Evolutionary conservation across 345 rosid genomes (phyloP), one percentile per base, ranked within the genome.

Genomic region (Reutealis trisperma): DNA sequence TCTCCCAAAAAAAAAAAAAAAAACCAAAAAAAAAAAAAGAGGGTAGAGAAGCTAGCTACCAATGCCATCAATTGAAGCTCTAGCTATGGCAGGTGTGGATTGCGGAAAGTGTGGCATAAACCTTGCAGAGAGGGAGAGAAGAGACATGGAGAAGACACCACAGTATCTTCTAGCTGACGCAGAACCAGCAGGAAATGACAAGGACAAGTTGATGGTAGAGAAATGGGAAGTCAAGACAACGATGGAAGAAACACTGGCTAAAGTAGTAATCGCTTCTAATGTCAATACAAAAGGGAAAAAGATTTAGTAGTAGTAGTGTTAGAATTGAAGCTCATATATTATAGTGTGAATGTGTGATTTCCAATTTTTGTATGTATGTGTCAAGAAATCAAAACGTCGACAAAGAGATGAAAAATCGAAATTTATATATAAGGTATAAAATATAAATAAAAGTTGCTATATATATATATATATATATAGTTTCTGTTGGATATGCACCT

Each of bases 51-150:
- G 55, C n/a, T 10, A 8, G 3, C 15, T 7, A 12, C 16, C 52
- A 3, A 77, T 77, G 80, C 70, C 80, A n/a, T 77, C 80, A 1
- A 70, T 77, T 22, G 80, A 77, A 70, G 80, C 80, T 61, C 75
- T 77, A 30, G 80, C 80, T 47, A 77, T 77, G 80, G 80, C 80
- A 21, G 80, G 80, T 25, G 80, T 69, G 62, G 79, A 77, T 47
- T 77, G 62, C 5, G 68, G 45, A 41, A 41, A 60, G 22, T 61
- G 63, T 19, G 65, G 72, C 64, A 64, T 78, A 22, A n/a, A 21
- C 32, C 47, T 78, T 6, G 71, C 14, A 2, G 81, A 78, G 57
- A 63, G 57, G 75, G 76, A 78, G 62, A 65, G n/a, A 10, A 12
- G 76, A 72, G 30, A 71, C 19, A 13, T 14, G 47, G 64, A 75